Conservation (phyloP, 2,329 filamentous ascomycete genomes). For the Colletotrichum eremochloae region DNA sequence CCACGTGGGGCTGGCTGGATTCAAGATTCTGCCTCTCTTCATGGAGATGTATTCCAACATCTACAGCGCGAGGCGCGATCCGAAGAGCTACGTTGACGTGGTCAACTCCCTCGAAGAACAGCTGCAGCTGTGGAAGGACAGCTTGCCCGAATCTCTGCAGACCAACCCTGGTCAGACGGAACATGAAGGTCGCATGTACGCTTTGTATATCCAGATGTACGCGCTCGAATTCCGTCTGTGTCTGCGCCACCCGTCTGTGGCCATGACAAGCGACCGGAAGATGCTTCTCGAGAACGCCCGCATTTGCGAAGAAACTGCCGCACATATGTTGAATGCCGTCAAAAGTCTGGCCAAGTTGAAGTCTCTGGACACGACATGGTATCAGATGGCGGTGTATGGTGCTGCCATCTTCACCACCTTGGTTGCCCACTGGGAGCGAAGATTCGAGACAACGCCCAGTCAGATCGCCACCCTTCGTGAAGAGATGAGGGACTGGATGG, state of each 20-base stretch:
- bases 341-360: constrained; percentile 72
- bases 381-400: constrained; percentile 78
- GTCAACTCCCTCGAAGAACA: constrained; percentile 76
- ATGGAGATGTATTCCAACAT: constrained; percentile 82
- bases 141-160: constrained; percentile 72
- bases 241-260: constrained; percentile 72
- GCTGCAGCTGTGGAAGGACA: constrained; percentile 72
- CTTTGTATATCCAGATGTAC: constrained; percentile 67
- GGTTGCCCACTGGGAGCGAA: constrained; percentile 76
- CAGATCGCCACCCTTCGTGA: constrained; percentile 72
- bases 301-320: constrained; percentile 75
- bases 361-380: constrained; percentile 83
- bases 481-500: constrained; percentile 79
- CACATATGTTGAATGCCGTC: constrained; percentile 73
- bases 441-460: constrained; percentile 68
- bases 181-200: constrained; percentile 61
- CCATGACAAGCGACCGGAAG: constrained; percentile 65
- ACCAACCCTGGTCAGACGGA: constrained; percentile 54
- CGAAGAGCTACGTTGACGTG: constrained; percentile 72
- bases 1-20: constrained; percentile 74
- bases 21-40: constrained; percentile 75
- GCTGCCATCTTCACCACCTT: constrained; percentile 80
- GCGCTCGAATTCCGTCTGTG: constrained; percentile 70
- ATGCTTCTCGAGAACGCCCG: constrained; percentile 73
- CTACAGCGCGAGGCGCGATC: constrained; percentile 76